Evolutionary conservation across 345 rosid species (phyloP), one percentile per base, ranked within the genome.

Genomic region (Conringia planisiliqua): DNA sequence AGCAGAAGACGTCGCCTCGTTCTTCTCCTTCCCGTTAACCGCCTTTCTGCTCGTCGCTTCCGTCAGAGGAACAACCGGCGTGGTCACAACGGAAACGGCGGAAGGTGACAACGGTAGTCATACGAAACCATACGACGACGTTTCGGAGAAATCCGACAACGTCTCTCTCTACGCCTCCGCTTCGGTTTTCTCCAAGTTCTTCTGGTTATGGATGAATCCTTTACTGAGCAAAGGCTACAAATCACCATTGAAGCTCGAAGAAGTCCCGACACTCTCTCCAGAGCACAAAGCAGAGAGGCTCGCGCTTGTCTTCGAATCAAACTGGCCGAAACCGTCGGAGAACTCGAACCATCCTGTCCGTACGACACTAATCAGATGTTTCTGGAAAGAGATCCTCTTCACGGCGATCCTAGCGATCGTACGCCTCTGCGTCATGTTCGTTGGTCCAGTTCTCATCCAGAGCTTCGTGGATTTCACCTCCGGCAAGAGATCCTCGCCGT

Each of bases 121-220:
- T 12, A 18, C 52, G 17, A 74, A 66, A 55, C 59, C 72, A 43
- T 29, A 62, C 62, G 89, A 86, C 39, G 78, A 61, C 14, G 83
- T 81, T 48, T 44, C 75, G 81, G 78, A 40, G 26, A 84, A 88
- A 76, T 57, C 86, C 51, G 74, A 39, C 22, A 82, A 60, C 43
- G 88, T 84, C 24, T 84, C 81, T 58, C 82, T 78, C 29, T 91
- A 85, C 40, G 95, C 97, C 70, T 82, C 95, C 10, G 98, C 98
- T 69, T 84, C 96, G 0, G 27, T 63, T 22, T 2, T 86, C 36
- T 91, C 97, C 2, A 91, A 84, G 66, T 68, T 79, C 63, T 91
- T 94, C 38, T 94, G 95, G 98, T 32, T 94, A 29, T 94, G 97
- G 98, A 88, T 94, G 89, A 94, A 90, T 78, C 97, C 97, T 12